Evolutionary conservation across 139 green algal species (phyloP).

Genomic region (Microglena sp.): DNA sequence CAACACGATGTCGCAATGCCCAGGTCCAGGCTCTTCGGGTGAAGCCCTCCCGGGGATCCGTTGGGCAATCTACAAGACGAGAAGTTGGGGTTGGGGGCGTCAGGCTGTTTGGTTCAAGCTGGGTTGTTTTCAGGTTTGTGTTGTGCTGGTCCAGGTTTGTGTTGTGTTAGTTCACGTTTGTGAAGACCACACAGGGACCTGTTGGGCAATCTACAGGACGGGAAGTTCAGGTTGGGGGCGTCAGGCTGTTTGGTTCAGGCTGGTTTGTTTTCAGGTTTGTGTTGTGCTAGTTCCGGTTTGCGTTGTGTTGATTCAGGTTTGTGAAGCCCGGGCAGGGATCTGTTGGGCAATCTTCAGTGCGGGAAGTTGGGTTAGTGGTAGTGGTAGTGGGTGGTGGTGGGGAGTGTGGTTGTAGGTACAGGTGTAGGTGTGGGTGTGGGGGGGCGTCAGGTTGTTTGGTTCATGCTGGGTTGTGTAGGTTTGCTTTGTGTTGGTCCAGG

Average conservation of each 20-base stretch:
- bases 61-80: slow-evolving; percentile 12
- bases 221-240: neutral
- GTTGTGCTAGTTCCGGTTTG: too few species aligned
- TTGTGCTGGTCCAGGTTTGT: too few species aligned
- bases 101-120: neutral
- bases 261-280: neutral
- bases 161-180: too few species aligned
- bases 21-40: slow-evolving; percentile 25
- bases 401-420: too few species aligned
- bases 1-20: slow-evolving; percentile 47
- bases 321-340: slow-evolving; percentile 21
- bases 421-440: too few species aligned
- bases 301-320: too few species aligned
- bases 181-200: slow-evolving; percentile 21
- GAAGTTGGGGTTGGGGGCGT: neutral
- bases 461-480: too few species aligned
- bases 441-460: too few species aligned
- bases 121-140: neutral
- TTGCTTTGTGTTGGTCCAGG: too few species aligned
- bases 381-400: too few species aligned
- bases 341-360: slow-evolving; percentile 13
- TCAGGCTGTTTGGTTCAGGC: neutral
- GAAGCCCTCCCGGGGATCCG: slow-evolving; percentile 22
- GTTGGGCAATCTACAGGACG: slow-evolving; percentile 12
- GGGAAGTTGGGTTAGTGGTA: neutral